Conservation (phyloP, 805 yeast genomes). For the Suhomyces canberraensis region DNA sequence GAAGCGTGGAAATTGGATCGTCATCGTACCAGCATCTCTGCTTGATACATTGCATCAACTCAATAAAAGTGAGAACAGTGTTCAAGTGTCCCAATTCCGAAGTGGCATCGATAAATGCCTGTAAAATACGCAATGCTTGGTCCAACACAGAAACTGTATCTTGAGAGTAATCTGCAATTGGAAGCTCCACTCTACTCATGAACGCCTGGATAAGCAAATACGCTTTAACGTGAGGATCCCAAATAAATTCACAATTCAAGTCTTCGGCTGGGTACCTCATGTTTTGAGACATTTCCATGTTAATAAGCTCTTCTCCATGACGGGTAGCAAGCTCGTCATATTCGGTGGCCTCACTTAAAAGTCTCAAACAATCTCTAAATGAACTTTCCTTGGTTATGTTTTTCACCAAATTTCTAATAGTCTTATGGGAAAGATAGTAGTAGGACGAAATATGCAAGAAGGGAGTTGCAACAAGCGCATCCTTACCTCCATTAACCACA, state of each 20-base stretch:
- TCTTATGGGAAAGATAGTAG: conserved; percentile 88
- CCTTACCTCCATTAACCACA: conserved; percentile 47
- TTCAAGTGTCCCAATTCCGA: conserved; percentile 74
- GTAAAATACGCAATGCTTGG: conserved; percentile 89
- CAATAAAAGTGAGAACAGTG: conserved; percentile 60
- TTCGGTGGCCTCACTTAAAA: conserved; percentile 65
- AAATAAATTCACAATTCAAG: conserved; percentile 58
- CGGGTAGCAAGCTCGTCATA: conserved; percentile 87
- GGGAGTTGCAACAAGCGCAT: conserved; percentile 65
- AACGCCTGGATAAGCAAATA: conserved; percentile 70
- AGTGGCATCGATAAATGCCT: conserved; percentile 87
- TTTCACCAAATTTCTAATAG: conserved; percentile 66
- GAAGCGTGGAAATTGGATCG: conserved; percentile 57
- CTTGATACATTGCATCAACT: conserved; percentile 80
- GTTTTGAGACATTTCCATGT: conserved; percentile 75
- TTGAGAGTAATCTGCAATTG: conserved; percentile 92
- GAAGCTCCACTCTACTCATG: conserved; percentile 70
- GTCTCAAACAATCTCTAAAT: conserved; percentile 61
- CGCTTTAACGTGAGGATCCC: conserved; percentile 86
- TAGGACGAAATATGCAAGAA: conserved; percentile 83
- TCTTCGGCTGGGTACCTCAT: conserved; percentile 61
- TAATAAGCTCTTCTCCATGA: conserved; percentile 87
- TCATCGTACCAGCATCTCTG: conserved; percentile 87
- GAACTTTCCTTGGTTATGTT: conserved; percentile 45
- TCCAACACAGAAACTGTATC: conserved; percentile 92